Evolutionary conservation across 352 stramenopile genomes (phyloP).

Genomic region (Pythium angustatum): DNA sequence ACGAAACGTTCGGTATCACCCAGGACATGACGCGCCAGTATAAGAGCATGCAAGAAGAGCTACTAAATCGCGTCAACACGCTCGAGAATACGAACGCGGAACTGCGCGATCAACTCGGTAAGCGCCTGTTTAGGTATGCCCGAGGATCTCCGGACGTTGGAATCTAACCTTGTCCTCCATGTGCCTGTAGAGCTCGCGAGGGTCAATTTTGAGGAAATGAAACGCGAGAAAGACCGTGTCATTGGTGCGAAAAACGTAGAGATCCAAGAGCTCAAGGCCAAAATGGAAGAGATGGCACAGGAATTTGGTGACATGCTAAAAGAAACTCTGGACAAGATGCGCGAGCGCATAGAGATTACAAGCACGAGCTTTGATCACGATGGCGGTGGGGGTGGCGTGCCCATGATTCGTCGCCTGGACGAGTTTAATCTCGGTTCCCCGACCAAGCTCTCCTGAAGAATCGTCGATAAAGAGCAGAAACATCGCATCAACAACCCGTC

Average conservation of each 20-base stretch:
- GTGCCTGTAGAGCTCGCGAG: constrained; percentile 75
- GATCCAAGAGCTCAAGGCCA: constrained; percentile 89
- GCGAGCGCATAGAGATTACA: constrained; percentile 93
- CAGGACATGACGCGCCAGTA: constrained; percentile 96
- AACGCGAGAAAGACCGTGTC: constrained; percentile 90
- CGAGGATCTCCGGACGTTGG: background rate
- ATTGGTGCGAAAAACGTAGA: constrained; percentile 90
- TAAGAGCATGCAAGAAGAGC: constrained; percentile 95
- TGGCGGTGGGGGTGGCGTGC: constrained; percentile 37
- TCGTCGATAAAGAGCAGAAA: no score
- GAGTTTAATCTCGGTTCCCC: constrained; percentile 84
- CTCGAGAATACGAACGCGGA: constrained; percentile 93
- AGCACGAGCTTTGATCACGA: constrained; percentile 89
- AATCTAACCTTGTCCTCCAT: background rate
- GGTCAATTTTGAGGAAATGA: constrained; percentile 86
- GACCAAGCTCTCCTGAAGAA: constrained; percentile 35
- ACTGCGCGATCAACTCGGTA: constrained; percentile 90
- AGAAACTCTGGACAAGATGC: constrained; percentile 94
- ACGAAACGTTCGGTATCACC: constrained; percentile 92
- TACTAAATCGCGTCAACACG: constrained; percentile 84
- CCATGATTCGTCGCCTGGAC: constrained; percentile 83
- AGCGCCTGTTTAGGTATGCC: background rate
- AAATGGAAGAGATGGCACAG: constrained; percentile 95
- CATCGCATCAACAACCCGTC: no score
- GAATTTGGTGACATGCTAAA: constrained; percentile 96